Evolutionary conservation across 2,329 filamentous ascomycete genomes (phyloP).

Genomic region (Fusarium sp.): DNA sequence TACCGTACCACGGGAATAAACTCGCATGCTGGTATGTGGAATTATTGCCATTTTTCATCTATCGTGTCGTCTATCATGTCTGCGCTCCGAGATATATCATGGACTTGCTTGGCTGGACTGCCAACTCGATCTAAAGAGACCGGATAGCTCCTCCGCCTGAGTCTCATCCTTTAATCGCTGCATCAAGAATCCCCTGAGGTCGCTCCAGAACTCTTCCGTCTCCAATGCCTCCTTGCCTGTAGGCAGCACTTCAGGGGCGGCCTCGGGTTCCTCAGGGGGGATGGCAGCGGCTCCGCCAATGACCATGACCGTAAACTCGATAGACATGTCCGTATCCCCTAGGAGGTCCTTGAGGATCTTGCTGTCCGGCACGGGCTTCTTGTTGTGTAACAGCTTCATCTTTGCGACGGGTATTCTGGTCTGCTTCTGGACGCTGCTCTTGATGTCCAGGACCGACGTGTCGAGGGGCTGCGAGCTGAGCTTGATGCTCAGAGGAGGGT

Average conservation of each 20-base stretch:
- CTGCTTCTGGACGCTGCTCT: constrained; percentile 73
- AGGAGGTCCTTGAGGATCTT: constrained; percentile 83
- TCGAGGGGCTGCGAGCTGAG: constrained; percentile 72
- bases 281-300: constrained; percentile 74
- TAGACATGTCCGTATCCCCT: constrained; percentile 58
- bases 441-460: constrained; percentile 84
- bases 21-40: constrained; percentile 47
- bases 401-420: constrained; percentile 77
- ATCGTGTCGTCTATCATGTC: constrained; percentile 26
- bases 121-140: constrained; percentile 79
- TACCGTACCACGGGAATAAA: constrained; percentile 46
- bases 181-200: constrained; percentile 83
- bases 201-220: constrained; percentile 85
- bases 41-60: constrained; percentile 33
- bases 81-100: constrained; percentile 23
- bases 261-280: constrained; percentile 53
- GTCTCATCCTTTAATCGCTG: constrained; percentile 81
- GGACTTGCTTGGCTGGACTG: constrained; percentile 57
- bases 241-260: constrained; percentile 35
- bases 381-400: constrained; percentile 86
- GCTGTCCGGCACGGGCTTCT: constrained; percentile 84
- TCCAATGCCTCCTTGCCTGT: constrained; percentile 72
- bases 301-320: constrained; percentile 91
- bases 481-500: constrained; percentile 75
- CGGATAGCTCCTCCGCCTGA: constrained; percentile 72